Percentiles rank a stretch among this genome's conserved stretches.
Evolutionary conservation across 2,329 filamentous ascomycete genomes (phyloP).

Genomic region (Penicillium sp.): DNA sequence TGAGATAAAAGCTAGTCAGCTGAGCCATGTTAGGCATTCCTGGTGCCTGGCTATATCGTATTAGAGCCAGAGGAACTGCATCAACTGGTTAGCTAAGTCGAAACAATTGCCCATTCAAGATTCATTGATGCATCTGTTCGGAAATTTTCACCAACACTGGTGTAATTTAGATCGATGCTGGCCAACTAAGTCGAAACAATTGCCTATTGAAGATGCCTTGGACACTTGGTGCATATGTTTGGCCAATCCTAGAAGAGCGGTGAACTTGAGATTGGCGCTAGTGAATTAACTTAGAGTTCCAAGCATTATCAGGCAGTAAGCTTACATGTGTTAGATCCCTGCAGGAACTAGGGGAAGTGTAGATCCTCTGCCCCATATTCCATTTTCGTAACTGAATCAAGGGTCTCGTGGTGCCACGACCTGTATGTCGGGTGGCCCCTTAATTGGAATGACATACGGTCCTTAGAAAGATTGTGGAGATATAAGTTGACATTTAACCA

Average conservation of each 20-base stretch:
- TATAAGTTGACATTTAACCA: not conserved
- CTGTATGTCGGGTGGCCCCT: not conserved
- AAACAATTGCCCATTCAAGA: not conserved
- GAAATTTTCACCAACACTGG: not conserved
- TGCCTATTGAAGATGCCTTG: not conserved
- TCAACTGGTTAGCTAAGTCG: not conserved
- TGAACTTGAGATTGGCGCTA: not conserved
- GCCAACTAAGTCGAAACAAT: not conserved
- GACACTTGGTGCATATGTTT: not conserved
- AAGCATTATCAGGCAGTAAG: too few species aligned
- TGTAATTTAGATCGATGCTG: not conserved
- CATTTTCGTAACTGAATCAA: not conserved
- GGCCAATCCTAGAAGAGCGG: not conserved
- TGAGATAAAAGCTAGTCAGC: not conserved
- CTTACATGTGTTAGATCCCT: not conserved
- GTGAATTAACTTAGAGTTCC: not conserved
- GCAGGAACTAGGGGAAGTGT: not conserved
- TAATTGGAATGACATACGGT: not conserved
- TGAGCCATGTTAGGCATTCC: not conserved
- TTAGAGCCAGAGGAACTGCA: not conserved
- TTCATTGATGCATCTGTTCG: not conserved
- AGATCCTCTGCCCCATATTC: too few species aligned
- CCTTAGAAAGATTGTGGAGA: not conserved
- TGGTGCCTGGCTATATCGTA: not conserved
- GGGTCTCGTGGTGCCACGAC: not conserved